Evolutionary conservation across 768 basidiomycete genomes (phyloP).

Genomic region (Tephrocybe sp.): DNA sequence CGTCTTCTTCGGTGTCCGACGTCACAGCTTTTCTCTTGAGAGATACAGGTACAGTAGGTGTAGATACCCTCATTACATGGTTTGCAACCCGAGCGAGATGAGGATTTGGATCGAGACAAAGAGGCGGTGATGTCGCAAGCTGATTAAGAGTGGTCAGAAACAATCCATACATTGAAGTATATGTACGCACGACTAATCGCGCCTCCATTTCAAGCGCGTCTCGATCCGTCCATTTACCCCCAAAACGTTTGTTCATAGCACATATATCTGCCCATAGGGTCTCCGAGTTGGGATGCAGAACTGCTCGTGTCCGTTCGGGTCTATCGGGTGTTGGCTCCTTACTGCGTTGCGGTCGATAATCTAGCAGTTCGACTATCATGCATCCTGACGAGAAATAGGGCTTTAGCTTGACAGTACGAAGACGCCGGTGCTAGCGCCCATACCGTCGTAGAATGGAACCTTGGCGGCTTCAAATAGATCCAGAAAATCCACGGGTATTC

Average conservation of each 20-base stretch:
- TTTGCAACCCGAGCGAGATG: slow-evolving; percentile 76
- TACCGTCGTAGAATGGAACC: slow-evolving; percentile 84
- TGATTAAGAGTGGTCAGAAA: slow-evolving; percentile 25
- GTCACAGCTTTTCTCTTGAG: slow-evolving; percentile 74
- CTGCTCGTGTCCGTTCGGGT: slow-evolving; percentile 64
- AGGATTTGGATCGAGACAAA: slow-evolving; percentile 80
- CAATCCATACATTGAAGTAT: slow-evolving; percentile 4
- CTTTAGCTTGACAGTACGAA: not conserved
- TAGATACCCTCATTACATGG: slow-evolving; percentile 67
- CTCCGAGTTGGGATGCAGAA: slow-evolving; percentile 76
- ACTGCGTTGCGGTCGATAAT: slow-evolving; percentile 61
- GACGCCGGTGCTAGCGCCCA: slow-evolving; percentile 17
- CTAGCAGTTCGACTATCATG: slow-evolving; percentile 80
- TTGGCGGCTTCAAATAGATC: slow-evolving; percentile 72
- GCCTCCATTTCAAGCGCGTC: slow-evolving; percentile 76
- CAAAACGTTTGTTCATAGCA: slow-evolving; percentile 56
- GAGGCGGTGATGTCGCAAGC: slow-evolving; percentile 71
- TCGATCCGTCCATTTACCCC: slow-evolving; percentile 62
- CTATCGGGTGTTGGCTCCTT: slow-evolving; percentile 58
- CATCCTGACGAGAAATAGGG: slow-evolving; percentile 49
- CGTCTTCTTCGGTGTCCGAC: slow-evolving; percentile 72
- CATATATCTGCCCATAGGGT: slow-evolving; percentile 80
- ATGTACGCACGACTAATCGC: slow-evolving; percentile 57
- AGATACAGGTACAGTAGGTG: slow-evolving; percentile 68
- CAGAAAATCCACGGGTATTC: slow-evolving; percentile 84